Conservation (phyloP, 768 basidiomycete genomes). For the Suillus alpinus region DNA sequence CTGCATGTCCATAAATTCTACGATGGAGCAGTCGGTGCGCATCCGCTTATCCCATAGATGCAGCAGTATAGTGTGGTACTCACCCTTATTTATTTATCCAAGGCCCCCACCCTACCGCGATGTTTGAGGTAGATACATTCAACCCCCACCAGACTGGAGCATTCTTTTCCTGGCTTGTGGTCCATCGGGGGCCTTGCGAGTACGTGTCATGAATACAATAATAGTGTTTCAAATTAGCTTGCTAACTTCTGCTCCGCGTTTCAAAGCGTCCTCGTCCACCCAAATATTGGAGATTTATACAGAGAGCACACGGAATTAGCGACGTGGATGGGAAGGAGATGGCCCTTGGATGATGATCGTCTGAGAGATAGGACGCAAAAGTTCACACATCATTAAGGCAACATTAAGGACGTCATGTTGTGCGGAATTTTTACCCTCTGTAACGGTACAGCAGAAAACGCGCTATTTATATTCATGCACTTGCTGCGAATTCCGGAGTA, state of each 20-base stretch:
- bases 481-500: background rate
- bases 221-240: background rate
- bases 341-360: constrained; percentile 38
- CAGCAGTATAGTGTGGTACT: background rate
- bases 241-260: background rate
- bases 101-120: constrained; percentile 68
- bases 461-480: too few species aligned
- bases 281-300: constrained; percentile 55
- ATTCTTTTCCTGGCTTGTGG: constrained; percentile 63
- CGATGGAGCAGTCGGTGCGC: constrained; percentile 60
- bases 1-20: constrained; percentile 59
- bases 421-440: too few species aligned
- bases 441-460: too few species aligned
- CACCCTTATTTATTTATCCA: background rate
- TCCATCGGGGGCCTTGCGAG: constrained; percentile 71
- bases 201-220: constrained; percentile 32
- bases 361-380: background rate
- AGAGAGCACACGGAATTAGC: constrained; percentile 62
- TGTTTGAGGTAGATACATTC: constrained; percentile 72
- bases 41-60: background rate
- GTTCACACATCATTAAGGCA: too few species aligned
- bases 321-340: constrained; percentile 65
- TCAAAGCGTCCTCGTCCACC: constrained; percentile 64
- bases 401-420: too few species aligned
- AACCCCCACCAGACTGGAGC: constrained; percentile 67